Percentiles rank a stretch among this genome's conserved stretches.
Evolutionary conservation across 306 rosid species (phyloP).

Genomic region (Gastrolobium bilobum): DNA sequence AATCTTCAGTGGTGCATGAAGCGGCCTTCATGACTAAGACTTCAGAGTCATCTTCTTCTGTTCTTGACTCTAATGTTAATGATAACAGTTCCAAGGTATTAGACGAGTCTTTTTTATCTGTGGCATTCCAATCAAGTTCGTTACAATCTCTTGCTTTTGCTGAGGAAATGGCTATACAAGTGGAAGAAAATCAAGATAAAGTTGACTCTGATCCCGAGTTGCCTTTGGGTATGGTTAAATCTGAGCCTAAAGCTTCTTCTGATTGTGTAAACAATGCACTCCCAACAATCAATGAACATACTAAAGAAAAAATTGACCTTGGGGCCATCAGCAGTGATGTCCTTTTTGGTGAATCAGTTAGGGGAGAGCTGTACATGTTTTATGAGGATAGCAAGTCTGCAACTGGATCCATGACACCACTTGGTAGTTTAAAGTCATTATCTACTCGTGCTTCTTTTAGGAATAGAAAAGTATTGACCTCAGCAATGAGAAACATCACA

Average conservation of each 20-base stretch:
- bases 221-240: conserved; percentile 45
- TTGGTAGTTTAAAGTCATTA: conserved; percentile 53
- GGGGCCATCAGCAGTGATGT: conserved; percentile 46
- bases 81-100: conserved; percentile 42
- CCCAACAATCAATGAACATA: conserved; percentile 47
- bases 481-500: conserved; percentile 49
- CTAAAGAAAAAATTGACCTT: conserved; percentile 53
- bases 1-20: conserved; percentile 60
- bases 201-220: conserved; percentile 58
- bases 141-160: conserved; percentile 63
- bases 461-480: conserved; percentile 52
- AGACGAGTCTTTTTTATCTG: conserved; percentile 56
- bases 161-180: conserved; percentile 60
- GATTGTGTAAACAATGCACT: conserved; percentile 42
- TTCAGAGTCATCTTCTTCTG: conserved; percentile 58
- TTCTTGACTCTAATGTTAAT: conserved; percentile 49
- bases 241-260: conserved; percentile 49
- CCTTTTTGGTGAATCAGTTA: conserved; percentile 62
- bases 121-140: conserved; percentile 57
- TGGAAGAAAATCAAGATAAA: conserved; percentile 61
- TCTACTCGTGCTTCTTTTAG: conserved; percentile 54
- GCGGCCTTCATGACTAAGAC: conserved; percentile 48
- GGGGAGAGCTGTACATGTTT: conserved; percentile 86
- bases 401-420: conserved; percentile 47
- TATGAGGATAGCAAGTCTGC: conserved; percentile 60